A percentile compares a stretch with the other conserved stretches of the same genome.
Conservation (phyloP, 208 protist species). For the Trypanosoma cruzi region DNA sequence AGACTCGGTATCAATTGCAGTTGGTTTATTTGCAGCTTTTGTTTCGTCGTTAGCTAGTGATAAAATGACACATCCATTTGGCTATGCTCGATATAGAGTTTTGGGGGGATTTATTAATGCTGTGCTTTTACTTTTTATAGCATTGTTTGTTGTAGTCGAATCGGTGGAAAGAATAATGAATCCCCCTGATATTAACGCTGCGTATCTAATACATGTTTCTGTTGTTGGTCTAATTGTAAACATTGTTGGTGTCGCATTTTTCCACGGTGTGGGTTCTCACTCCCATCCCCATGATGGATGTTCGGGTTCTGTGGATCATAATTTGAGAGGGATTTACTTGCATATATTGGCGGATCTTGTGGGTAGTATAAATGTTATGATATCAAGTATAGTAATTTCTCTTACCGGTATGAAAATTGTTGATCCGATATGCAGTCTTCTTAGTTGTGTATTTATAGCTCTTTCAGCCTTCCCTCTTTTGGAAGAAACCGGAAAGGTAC, state of each 20-base stretch:
- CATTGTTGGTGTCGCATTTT: conserved; percentile 82
- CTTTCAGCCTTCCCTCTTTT: conserved; percentile 78
- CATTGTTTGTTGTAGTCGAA: conserved; percentile 79
- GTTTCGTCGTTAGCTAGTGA: conserved; percentile 87
- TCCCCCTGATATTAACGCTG: conserved; percentile 72
- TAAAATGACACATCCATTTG: conserved; percentile 82
- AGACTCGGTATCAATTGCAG: conserved; percentile 94
- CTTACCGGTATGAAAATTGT: conserved; percentile 60
- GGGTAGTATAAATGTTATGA: conserved; percentile 86
- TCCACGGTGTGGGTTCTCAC: conserved; percentile 72
- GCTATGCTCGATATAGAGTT: conserved; percentile 82
- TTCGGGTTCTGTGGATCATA: conserved; percentile 57
- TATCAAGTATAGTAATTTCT: conserved; percentile 71
- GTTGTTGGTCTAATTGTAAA: conserved; percentile 87
- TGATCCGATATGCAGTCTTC: conserved; percentile 77
- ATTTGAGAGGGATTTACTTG: conserved; percentile 86
- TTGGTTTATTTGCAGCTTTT: conserved; percentile 92
- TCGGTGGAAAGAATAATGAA: conserved; percentile 76
- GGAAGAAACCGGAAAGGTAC: conserved; percentile 73
- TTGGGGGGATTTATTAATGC: conserved; percentile 90
- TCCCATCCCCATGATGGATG: conserved; percentile 45
- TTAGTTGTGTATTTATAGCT: conserved; percentile 75
- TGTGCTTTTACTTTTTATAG: conserved; percentile 80
- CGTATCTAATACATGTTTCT: conserved; percentile 82
- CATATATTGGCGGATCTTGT: conserved; percentile 91